Conservation (phyloP, 2,329 filamentous ascomycete genomes). For the Penicillium sp. region DNA sequence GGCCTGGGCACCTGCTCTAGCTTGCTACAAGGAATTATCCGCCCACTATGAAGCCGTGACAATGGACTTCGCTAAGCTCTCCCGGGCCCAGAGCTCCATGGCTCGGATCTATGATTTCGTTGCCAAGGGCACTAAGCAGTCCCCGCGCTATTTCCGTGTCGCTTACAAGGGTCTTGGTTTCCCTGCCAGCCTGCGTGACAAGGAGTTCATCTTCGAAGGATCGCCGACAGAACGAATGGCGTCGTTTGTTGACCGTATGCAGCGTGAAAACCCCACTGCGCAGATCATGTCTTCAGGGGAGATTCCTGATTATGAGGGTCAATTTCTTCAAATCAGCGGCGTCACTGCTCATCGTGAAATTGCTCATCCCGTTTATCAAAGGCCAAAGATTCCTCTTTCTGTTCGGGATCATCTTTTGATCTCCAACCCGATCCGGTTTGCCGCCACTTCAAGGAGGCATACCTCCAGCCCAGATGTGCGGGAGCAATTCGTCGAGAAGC, state of each 20-base stretch:
- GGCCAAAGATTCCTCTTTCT: constrained; percentile 76
- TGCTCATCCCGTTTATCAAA: constrained; percentile 79
- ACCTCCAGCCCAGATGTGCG: constrained; percentile 65
- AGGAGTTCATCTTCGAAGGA: constrained; percentile 90
- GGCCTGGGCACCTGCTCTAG: constrained; percentile 85
- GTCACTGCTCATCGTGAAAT: constrained; percentile 82
- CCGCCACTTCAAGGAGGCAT: constrained; percentile 70
- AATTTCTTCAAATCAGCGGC: constrained; percentile 80
- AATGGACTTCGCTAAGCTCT: constrained; percentile 90
- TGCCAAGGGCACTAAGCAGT: constrained; percentile 73
- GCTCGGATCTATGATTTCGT: constrained; percentile 89
- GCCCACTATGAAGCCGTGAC: constrained; percentile 85
- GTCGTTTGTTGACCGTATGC: constrained; percentile 87
- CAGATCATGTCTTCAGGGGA: constrained; percentile 72
- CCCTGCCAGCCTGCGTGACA: constrained; percentile 75
- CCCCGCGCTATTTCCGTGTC: constrained; percentile 88
- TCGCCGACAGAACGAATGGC: constrained; percentile 72
- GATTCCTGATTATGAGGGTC: constrained; percentile 81
- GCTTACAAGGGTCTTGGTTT: constrained; percentile 88
- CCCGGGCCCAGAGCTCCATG: constrained; percentile 84
- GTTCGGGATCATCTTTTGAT: constrained; percentile 85
- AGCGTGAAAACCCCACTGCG: constrained; percentile 82
- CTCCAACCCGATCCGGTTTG: constrained; percentile 75
- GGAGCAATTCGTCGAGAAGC: constrained; percentile 80
- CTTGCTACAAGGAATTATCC: constrained; percentile 86